Conservation (phyloP, 2,329 filamentous ascomycete species). For the Oidium heveae region DNA sequence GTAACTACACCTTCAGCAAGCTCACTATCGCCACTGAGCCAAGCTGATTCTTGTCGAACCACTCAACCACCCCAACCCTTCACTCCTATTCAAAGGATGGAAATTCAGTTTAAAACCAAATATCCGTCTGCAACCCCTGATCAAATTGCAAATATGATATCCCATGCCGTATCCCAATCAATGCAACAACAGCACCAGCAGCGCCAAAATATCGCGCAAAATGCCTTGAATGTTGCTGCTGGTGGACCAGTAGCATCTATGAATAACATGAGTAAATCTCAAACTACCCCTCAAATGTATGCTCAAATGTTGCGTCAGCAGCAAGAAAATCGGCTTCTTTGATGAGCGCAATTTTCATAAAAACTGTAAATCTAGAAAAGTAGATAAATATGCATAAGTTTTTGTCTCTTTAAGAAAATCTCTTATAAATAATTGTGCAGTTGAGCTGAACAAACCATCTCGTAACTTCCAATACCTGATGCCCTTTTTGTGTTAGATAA, state of each 20-base stretch:
- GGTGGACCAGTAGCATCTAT: conserved; percentile 12
- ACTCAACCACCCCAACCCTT: conserved; percentile 4
- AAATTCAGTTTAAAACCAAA: conserved; percentile 8
- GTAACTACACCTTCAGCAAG: conserved; percentile 17
- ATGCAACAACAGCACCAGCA: conserved; percentile 13
- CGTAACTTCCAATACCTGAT: too few relatives aligned
- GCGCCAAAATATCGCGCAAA: conserved; percentile 22
- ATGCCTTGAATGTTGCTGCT: conserved; percentile 24
- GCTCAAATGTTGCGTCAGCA: conserved; percentile 27
- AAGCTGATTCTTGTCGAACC: conserved; percentile 11
- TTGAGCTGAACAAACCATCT: too few relatives aligned
- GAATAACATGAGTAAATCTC: conserved; percentile 6
- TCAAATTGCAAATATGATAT: conserved; percentile 26
- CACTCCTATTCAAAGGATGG: conserved; percentile 5
- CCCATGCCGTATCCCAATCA: conserved; percentile 15
- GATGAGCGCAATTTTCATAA: neutral
- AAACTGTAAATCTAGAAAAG: neutral
- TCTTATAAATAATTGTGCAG: too few relatives aligned
- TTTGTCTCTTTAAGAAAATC: too few relatives aligned
- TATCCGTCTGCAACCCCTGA: conserved; percentile 20
- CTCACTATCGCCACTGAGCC: conserved; percentile 5
- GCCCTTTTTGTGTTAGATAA: too few relatives aligned
- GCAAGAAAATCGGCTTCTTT: conserved; percentile 20
- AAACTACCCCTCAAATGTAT: conserved; percentile 21
- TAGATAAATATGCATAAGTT: too few relatives aligned